phyloP scores from a whole-genome alignment of 2,329 filamentous ascomycete genomes.

The Fusarium sp. region DNA sequence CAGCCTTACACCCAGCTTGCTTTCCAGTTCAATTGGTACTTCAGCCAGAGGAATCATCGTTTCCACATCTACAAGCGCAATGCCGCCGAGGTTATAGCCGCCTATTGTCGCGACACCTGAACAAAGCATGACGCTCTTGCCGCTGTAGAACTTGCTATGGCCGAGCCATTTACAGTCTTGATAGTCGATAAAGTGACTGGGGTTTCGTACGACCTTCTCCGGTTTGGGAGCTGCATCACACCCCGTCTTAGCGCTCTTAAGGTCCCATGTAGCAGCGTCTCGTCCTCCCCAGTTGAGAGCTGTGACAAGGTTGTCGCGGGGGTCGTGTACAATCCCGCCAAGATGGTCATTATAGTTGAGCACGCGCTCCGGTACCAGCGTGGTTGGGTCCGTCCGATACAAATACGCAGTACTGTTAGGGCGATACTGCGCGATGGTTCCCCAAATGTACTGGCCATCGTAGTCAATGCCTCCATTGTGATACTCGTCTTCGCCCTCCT shows the following conservation, averaged over 20 bases:
- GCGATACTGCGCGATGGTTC: conserved; percentile 62
- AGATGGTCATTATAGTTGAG: conserved; percentile 60
- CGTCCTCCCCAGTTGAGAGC: conserved; percentile 64
- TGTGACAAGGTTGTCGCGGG: conserved; percentile 52
- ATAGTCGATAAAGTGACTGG: conserved; percentile 63
- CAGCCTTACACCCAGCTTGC: conserved; percentile 57
- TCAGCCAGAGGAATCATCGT: conserved; percentile 63
- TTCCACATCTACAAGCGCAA: conserved; percentile 63
- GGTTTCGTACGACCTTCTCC: conserved; percentile 52
- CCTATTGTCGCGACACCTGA: conserved; percentile 60
- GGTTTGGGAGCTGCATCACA: conserved; percentile 41
- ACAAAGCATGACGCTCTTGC: conserved; percentile 63
- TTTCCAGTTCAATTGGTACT: conserved; percentile 61
- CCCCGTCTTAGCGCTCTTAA: conserved; percentile 37
- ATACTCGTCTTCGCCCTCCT: conserved; percentile 57
- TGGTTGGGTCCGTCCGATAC: conserved; percentile 57
- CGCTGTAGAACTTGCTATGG: conserved; percentile 54
- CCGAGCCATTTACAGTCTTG: conserved; percentile 68
- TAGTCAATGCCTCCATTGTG: conserved; percentile 66
- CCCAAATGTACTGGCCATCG: conserved; percentile 64
- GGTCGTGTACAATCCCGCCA: conserved; percentile 63
- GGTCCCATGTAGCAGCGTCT: conserved; percentile 57
- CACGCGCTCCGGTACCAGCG: conserved; percentile 54
- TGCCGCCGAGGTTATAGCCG: conserved; percentile 58
- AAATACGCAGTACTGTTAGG: conserved; percentile 63